Evolutionary conservation across 768 basidiomycete genomes (phyloP), one percentile per base, ranked within the genome.

Genomic region (Tremella mesenterica): DNA sequence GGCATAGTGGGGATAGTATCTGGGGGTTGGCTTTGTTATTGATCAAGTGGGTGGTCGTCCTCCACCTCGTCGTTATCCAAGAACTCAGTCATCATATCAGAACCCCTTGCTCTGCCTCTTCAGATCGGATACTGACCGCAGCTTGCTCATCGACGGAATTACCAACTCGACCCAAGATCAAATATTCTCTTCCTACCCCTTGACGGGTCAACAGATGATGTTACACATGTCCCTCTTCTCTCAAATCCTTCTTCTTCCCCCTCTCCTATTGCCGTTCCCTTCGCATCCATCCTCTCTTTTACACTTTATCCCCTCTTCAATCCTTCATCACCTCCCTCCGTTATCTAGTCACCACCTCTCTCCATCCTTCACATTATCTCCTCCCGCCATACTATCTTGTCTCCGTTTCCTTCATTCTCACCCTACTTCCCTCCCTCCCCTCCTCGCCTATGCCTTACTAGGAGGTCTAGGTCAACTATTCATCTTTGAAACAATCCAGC

Each of bases 151-250:
- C 48, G 95, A 99, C 71, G 95, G 95, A 20, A 83, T 87, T 26
- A 85, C 85, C 55, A 96, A 97, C 76, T 88, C 88, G 10, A 93
- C 92, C 2, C 95, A 99, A 72, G 95, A 99, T 73, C 88, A 96
- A 75, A 85, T 99, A 54, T 97, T 99, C 75, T 77, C 82, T 23
- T 77, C 79, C 12, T 83, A 86, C 75, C 81, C 81, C 18, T 78
- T 82, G 39, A 77, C 81, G 2, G 95, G 95, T 7, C 91, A 95
- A 73, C 95, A 99, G 70, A 96, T 99, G 92, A 97, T 99, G 95
- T 84, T 97, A 71, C 93, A 83, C 83, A 93, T 99, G 74, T 93
- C 86, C 25, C 85, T 92, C 76, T 85, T 85, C 74, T 87, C 90
- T 2, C 56, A 84, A 31, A 71, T 88, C 52, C 84, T 86, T 20